Base-by-base conservation (phyloP, 306 rosid genomes). In the Hylodesmum podocarpum region DNA sequence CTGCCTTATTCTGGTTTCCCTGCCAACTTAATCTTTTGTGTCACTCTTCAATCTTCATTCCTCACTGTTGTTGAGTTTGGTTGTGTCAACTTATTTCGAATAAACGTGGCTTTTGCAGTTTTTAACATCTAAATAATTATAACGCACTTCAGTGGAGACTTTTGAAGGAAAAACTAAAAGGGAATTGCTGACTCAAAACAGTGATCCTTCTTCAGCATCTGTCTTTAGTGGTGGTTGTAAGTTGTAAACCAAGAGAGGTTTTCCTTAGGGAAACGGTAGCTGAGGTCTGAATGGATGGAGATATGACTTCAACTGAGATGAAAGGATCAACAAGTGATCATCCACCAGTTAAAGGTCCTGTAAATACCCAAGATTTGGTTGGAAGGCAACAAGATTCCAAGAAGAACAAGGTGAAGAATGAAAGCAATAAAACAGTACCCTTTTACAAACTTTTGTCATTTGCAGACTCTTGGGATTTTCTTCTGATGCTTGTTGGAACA, bases 381-480 rank as follows among this genome's bases (percentile, higher is more conserved):
- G 59, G 75, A 27, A 78, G 61, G 37, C 25, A 43, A 21, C 65
- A 84, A 51, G 84, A 83, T 25, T 46, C 70, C 47, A 75, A 73
- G 72, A 78, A 73, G 51, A 86, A 33, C 50, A 84, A 67, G 78
- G 70, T 25, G 62, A 84, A 67, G 57, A 75, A 79, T 18, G 78
- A 85, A 65, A 43, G 53, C 61, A 69, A 39, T 8, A 88, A 82
- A 11, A 75, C 90, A 70, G 89, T 89, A 50, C 91, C 98, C 22
- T 84, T 78, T 54, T 80, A 81, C 85, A 89, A 79, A 85, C 98
- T 91, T 57, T 93, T 91, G 88, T 85, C 91, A 28, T 91, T 91
- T 68, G 97, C 97, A 15, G 95, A 93, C 70, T 81, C 89, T 33
- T 24, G 81, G 73, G 98, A 93, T 71, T 59, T 46, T 79, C 18